Evolutionary conservation across 1,284 basidiomycete species (phyloP).

Genomic region (Sanghuangporus baumii): DNA sequence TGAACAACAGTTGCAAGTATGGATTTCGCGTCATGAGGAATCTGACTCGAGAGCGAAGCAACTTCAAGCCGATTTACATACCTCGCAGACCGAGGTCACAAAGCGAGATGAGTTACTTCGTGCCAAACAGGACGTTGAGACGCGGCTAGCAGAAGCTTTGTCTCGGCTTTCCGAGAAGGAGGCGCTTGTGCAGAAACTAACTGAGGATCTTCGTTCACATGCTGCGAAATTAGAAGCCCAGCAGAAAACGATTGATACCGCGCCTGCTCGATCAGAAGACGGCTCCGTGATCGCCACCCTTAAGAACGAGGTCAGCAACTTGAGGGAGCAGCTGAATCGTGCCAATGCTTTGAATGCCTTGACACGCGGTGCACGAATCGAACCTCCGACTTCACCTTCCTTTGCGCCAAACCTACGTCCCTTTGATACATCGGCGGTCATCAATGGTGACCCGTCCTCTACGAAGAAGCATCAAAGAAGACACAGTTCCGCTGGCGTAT

Average conservation of each 20-base stretch:
- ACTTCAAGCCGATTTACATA: constrained; percentile 66
- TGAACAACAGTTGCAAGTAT: constrained; percentile 81
- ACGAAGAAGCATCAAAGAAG: constrained; percentile 66
- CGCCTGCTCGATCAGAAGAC: constrained; percentile 70
- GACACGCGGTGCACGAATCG: constrained; percentile 62
- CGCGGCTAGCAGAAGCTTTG: constrained; percentile 70
- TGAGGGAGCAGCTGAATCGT: constrained; percentile 94
- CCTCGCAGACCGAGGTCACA: constrained; percentile 68
- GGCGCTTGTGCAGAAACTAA: constrained; percentile 74
- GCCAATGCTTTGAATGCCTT: constrained; percentile 85
- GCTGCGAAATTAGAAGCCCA: constrained; percentile 78
- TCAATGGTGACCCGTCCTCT: constrained; percentile 31
- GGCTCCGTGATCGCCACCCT: constrained; percentile 81
- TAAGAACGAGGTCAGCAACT: constrained; percentile 85
- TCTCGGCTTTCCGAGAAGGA: constrained; percentile 81
- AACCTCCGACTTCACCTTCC: constrained; percentile 78
- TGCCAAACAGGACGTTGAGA: constrained; percentile 80
- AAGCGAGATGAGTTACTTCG: constrained; percentile 75
- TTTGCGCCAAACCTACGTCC: constrained; percentile 67
- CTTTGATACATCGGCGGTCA: constrained; percentile 40
- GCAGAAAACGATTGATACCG: constrained; percentile 58
- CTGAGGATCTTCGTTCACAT: constrained; percentile 70
- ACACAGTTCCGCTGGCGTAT: constrained; percentile 82
- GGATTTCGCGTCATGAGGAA: constrained; percentile 88
- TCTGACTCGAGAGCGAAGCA: constrained; percentile 74